These are phyloP conservation scores for Domatiomyces catenatus DNA, from an alignment of 2,329 filamentous ascomycete genomes.

Conservation along the genomic window DNA sequence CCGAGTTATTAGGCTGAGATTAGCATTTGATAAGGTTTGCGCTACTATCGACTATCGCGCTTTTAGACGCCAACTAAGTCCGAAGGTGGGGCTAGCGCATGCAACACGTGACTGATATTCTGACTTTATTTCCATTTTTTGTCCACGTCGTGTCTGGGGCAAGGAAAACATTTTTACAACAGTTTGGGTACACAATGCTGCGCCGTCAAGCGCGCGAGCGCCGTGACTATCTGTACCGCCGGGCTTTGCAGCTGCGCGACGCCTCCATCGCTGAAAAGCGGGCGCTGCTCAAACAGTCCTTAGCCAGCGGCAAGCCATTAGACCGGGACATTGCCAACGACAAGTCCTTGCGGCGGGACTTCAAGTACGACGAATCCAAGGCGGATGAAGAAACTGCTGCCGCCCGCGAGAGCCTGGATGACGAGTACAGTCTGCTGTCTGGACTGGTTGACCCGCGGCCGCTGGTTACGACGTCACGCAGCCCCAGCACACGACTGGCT, in stretches of 20 bases:
- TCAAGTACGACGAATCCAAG: constrained; percentile 75
- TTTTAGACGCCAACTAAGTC: too few relatives aligned
- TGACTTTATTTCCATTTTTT: too few relatives aligned
- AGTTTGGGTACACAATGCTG: constrained; percentile 13
- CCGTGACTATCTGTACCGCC: constrained; percentile 79
- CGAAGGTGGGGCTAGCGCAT: too few relatives aligned
- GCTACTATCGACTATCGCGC: too few relatives aligned
- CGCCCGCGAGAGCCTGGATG: constrained; percentile 67
- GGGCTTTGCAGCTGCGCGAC: constrained; percentile 72
- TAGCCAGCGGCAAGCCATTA: constrained; percentile 77
- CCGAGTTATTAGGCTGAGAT: too few relatives aligned
- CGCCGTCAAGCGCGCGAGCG: constrained; percentile 64
- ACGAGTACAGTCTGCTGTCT: constrained; percentile 83
- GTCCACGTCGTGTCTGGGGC: not conserved
- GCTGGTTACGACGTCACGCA: constrained; percentile 78
- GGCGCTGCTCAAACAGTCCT: constrained; percentile 67
- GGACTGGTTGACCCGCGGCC: constrained; percentile 80
- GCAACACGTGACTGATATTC: too few relatives aligned
- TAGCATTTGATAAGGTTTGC: too few relatives aligned
- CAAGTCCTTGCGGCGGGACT: constrained; percentile 67
- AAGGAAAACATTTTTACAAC: not conserved
- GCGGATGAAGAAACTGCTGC: constrained; percentile 69
- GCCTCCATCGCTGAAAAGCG: constrained; percentile 87
- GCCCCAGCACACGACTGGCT: constrained; percentile 69
- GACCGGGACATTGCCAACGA: constrained; percentile 75